phyloP scores from a whole-genome alignment of 768 basidiomycete genomes.

The Xerocomus brunneocitrinus region DNA sequence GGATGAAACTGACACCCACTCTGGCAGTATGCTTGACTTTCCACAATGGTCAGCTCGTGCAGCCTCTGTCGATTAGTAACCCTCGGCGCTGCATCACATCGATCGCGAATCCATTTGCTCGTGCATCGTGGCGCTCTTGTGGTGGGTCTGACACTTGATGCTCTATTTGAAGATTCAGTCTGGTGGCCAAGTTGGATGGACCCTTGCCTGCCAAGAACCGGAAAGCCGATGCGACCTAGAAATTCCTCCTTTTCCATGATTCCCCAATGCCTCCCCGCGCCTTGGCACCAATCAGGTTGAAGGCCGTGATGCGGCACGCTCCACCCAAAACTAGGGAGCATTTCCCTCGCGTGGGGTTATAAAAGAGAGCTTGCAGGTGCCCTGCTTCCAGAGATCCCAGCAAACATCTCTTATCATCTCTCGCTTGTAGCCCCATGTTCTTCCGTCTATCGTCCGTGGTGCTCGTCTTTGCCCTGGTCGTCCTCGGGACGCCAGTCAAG shows the following conservation, averaged over 20 bases:
- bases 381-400: background rate
- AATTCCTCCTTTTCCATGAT: background rate
- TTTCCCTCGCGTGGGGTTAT: background rate
- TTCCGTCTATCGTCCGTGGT: slow-evolving; percentile 8
- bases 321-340: background rate
- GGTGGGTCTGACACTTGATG: background rate
- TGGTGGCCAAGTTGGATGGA: background rate
- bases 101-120: background rate
- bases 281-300: background rate
- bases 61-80: background rate
- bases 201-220: background rate
- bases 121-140: background rate
- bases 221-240: background rate
- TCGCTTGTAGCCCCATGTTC: slow-evolving; percentile 3
- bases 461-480: slow-evolving; percentile 7
- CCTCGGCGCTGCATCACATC: background rate
- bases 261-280: background rate
- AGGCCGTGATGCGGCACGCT: background rate
- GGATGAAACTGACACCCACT: background rate
- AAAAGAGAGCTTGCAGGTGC: background rate
- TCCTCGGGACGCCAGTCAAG: slow-evolving; percentile 10
- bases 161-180: too few species aligned
- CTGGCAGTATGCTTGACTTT: background rate
- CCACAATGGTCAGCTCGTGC: background rate
- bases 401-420: background rate